Percentiles rank a stretch among this genome's conserved stretches.
phyloP scores from a whole-genome alignment of 2,329 filamentous ascomycete species.

The Apiospora kogelbergensis region DNA sequence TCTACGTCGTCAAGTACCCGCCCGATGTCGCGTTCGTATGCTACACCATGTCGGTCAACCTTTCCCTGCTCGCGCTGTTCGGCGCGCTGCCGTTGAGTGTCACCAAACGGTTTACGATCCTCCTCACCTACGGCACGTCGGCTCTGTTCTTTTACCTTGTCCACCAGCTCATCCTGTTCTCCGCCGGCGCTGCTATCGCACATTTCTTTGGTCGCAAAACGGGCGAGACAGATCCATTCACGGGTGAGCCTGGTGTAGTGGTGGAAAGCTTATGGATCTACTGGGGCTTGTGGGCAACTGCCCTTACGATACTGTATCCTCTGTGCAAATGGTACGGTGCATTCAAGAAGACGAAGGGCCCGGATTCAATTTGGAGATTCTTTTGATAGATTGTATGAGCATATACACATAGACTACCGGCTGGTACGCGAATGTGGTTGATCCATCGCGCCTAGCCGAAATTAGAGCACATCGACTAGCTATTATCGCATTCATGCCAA shows the following conservation, averaged over 20 bases:
- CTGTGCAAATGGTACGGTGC: constrained; percentile 40
- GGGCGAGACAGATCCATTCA: constrained; percentile 24
- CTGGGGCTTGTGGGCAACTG: constrained; percentile 35
- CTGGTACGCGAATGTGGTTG: background rate
- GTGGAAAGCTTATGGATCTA: constrained; percentile 40
- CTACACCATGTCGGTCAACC: constrained; percentile 38
- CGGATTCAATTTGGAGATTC: constrained; percentile 47
- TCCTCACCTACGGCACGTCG: constrained; percentile 45
- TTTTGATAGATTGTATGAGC: constrained; percentile 31
- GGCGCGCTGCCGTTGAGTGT: constrained; percentile 31
- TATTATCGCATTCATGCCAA: background rate
- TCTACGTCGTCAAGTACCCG: constrained; percentile 48
- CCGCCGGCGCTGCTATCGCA: constrained; percentile 25
- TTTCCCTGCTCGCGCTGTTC: constrained; percentile 40
- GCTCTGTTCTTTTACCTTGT: constrained; percentile 46
- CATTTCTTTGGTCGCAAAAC: constrained; percentile 35
- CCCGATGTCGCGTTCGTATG: constrained; percentile 47
- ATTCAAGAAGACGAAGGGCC: constrained; percentile 41
- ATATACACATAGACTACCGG: background rate
- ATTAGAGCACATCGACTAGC: background rate
- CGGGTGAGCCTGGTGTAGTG: constrained; percentile 20
- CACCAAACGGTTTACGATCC: constrained; percentile 31
- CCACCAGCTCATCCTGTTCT: constrained; percentile 37
- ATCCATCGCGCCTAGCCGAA: background rate
- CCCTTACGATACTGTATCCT: constrained; percentile 41